These are phyloP conservation scores for Suhomyces kunorum DNA, from an alignment of 1,139 yeast genomes.

Conservation along the genomic window DNA sequence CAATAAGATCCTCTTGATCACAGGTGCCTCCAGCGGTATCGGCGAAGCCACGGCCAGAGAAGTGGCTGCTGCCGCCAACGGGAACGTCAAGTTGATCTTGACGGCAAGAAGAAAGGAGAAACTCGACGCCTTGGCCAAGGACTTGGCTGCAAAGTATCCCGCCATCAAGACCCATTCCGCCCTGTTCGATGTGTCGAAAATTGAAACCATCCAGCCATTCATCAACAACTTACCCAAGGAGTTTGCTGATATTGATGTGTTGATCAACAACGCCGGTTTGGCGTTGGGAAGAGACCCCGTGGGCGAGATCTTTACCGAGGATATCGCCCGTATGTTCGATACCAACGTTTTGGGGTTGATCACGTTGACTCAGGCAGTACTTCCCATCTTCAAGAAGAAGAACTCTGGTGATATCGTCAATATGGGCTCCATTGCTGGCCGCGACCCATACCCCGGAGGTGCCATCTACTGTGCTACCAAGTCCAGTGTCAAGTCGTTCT, in stretches of 20 bases:
- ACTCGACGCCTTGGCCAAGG: slow-evolving; percentile 30
- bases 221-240: slow-evolving; percentile 34
- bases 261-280: slow-evolving; percentile 46
- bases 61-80: slow-evolving; percentile 41
- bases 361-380: slow-evolving; percentile 40
- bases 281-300: slow-evolving; percentile 44
- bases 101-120: slow-evolving; percentile 47
- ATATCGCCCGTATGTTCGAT: slow-evolving; percentile 40
- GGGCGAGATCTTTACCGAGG: slow-evolving; percentile 35
- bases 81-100: slow-evolving; percentile 40
- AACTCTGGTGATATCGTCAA: slow-evolving; percentile 77
- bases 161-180: slow-evolving; percentile 29
- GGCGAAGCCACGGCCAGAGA: slow-evolving; percentile 48
- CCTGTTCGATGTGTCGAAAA: slow-evolving; percentile 40
- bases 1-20: slow-evolving; percentile 60
- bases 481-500: slow-evolving; percentile 76
- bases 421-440: slow-evolving; percentile 85
- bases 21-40: slow-evolving; percentile 76
- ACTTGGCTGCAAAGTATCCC: slow-evolving; percentile 29
- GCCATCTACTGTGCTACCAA: slow-evolving; percentile 88
- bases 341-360: slow-evolving; percentile 47
- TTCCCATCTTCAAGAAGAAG: slow-evolving; percentile 47
- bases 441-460: slow-evolving; percentile 85
- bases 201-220: slow-evolving; percentile 35
- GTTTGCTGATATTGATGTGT: slow-evolving; percentile 41